Base-by-base conservation (phyloP, 495 filamentous ascomycete species). In the Venustampulla echinocandica region DNA sequence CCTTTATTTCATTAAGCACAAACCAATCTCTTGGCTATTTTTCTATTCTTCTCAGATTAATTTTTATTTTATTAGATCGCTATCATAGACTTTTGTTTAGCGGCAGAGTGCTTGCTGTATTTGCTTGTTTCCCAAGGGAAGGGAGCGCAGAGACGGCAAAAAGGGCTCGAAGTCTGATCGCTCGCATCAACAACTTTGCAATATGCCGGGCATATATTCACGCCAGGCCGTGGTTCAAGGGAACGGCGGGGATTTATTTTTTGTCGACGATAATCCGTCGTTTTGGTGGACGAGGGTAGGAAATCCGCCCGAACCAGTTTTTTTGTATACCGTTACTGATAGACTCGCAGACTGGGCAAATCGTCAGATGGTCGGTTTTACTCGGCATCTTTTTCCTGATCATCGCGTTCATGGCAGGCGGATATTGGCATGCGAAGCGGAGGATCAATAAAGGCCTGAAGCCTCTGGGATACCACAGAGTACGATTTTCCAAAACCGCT, bases 291-390 rank as follows among this genome's bases (percentile, higher is more conserved):
- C 37, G 17, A 40, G 37, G n/a, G 37, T 40, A 22, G 6, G 37
- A n/a, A 17, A 5, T 20, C n/a, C n/a, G n/a, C n/a, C n/a, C n/a
- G n/a, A n/a, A n/a, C n/a, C n/a, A n/a, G n/a, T n/a, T n/a, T n/a
- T n/a, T n/a, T n/a, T n/a, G n/a, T n/a, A n/a, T n/a, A n/a, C n/a
- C n/a, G n/a, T n/a, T 35, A 15, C 49, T 55, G 23, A 53, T 38
- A 23, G 21, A 4, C 23, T 14, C 27, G 38, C 47, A 83, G 79
- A 70, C 66, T 20, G 82, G 74, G 33, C 57, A 70, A 38, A 77
- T 78, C 44, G 62, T 85, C 53, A 85, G 85, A 62, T 90, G 81
- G 74, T 70, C 70, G 22, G 60, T 88, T 34, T 75, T 87, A 58
- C 72, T 82, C 47, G 71, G 64, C 38, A 42, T 72, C 39, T 60